phyloP scores from a whole-genome alignment of 2,329 filamentous ascomycete genomes.

The Metarhizium brunneum region DNA sequence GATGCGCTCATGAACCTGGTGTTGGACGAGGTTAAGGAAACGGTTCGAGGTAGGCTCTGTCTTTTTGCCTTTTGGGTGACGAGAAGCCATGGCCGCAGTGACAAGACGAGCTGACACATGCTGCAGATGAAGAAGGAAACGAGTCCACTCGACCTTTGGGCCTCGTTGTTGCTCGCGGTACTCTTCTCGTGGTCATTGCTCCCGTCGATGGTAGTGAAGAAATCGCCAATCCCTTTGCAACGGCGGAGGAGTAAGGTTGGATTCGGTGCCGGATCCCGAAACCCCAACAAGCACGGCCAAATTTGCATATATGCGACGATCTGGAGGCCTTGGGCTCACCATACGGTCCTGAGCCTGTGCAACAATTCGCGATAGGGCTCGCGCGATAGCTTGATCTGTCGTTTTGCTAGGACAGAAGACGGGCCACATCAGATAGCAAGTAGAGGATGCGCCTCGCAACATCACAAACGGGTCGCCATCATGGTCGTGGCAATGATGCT shows the following conservation, averaged over 20 bases:
- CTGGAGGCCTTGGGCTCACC: not conserved
- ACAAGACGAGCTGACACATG: not conserved
- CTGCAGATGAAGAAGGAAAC: conserved; percentile 83
- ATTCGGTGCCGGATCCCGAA: not conserved
- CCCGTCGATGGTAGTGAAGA: conserved; percentile 91
- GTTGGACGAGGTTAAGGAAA: conserved; percentile 85
- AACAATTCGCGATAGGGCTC: not conserved
- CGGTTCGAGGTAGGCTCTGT: conserved; percentile 61
- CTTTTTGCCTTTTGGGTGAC: not conserved
- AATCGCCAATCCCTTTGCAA: conserved; percentile 87
- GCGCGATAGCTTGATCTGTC: not conserved
- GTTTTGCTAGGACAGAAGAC: not conserved
- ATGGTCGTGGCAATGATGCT: not conserved
- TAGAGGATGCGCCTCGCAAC: not conserved
- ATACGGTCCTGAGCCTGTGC: not conserved
- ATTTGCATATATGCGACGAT: not conserved
- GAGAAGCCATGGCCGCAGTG: not conserved
- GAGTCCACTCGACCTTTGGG: conserved; percentile 72
- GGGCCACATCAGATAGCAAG: not conserved
- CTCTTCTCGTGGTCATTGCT: conserved; percentile 83
- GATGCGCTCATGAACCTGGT: conserved; percentile 98
- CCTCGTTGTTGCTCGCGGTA: conserved; percentile 83
- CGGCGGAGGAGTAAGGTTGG: conserved; percentile 28
- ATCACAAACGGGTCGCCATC: not conserved
- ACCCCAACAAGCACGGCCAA: not conserved